Conservation (phyloP, 768 basidiomycete genomes). For the Termitomyces sp. region DNA sequence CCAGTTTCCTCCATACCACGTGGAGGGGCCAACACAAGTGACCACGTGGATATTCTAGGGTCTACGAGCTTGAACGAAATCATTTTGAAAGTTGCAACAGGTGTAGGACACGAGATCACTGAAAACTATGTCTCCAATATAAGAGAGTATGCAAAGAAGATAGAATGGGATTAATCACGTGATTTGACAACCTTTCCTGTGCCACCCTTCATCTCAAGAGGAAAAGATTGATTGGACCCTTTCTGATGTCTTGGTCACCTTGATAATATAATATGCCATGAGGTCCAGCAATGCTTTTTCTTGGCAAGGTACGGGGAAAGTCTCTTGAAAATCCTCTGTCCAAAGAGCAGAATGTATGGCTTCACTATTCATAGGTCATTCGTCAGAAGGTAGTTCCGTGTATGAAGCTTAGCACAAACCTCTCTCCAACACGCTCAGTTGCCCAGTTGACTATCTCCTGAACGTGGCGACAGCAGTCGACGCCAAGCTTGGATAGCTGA, state of each 20-base stretch:
- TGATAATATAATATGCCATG: slow-evolving; percentile 19
- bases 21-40: slow-evolving; percentile 88
- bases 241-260: slow-evolving; percentile 15
- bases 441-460: slow-evolving; percentile 18
- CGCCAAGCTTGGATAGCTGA: slow-evolving; percentile 11
- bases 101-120: slow-evolving; percentile 64
- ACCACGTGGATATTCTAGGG: slow-evolving; percentile 84
- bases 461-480: slow-evolving; percentile 12
- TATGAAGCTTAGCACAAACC: slow-evolving; percentile 6
- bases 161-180: slow-evolving; percentile 67
- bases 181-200: neutral
- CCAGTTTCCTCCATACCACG: slow-evolving; percentile 70
- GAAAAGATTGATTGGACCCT: slow-evolving; percentile 14
- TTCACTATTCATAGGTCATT: slow-evolving; percentile 11
- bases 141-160: slow-evolving; percentile 61
- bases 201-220: neutral
- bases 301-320: slow-evolving; percentile 12
- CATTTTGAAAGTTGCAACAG: slow-evolving; percentile 86
- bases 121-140: slow-evolving; percentile 75
- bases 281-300: slow-evolving; percentile 12
- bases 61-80: slow-evolving; percentile 82
- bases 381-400: neutral
- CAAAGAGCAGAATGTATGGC: slow-evolving; percentile 14
- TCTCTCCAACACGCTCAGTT: slow-evolving; percentile 9
- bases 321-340: slow-evolving; percentile 13